Percentiles rank a stretch among this genome's conserved stretches.
Conservation (phyloP, 2,329 filamentous ascomycete species). For the Cercospora berteroae region DNA sequence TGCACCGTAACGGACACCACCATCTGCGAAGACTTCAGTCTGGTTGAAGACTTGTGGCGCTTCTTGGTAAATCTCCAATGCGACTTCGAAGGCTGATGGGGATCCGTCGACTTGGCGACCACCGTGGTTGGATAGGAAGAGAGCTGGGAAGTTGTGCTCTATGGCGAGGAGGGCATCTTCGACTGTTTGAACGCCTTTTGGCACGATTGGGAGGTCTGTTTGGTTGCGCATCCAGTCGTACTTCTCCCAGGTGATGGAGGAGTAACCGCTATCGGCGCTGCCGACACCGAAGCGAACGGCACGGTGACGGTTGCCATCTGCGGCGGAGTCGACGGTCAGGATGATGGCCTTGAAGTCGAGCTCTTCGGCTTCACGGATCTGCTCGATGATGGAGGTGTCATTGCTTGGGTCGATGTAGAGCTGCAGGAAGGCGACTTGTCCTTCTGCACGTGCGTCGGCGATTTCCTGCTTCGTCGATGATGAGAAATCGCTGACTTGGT, state of each 20-base stretch:
- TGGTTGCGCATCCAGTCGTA: constrained; percentile 39
- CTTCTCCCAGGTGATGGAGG: constrained; percentile 74
- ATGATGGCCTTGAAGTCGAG: constrained; percentile 42
- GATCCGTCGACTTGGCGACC: constrained; percentile 52
- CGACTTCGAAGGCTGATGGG: constrained; percentile 70
- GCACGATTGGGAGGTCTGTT: constrained; percentile 41
- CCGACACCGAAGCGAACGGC: constrained; percentile 69
- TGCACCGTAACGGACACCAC: constrained; percentile 42
- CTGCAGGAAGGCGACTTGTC: constrained; percentile 43
- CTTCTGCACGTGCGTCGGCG: constrained; percentile 29
- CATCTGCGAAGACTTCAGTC: constrained; percentile 42
- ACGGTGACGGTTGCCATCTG: constrained; percentile 45
- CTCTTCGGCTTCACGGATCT: constrained; percentile 40
- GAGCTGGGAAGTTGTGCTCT: constrained; percentile 44
- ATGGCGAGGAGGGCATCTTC: constrained; percentile 43
- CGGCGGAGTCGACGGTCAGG: constrained; percentile 49
- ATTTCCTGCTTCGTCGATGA: constrained; percentile 39
- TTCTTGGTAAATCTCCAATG: constrained; percentile 67
- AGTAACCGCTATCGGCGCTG: constrained; percentile 48
- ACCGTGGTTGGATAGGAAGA: constrained; percentile 57
- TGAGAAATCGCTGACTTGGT: constrained; percentile 46
- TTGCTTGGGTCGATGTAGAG: constrained; percentile 39
- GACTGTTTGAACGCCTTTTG: constrained; percentile 44
- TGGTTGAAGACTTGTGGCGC: constrained; percentile 42
- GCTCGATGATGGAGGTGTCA: constrained; percentile 34